A percentile compares a stretch with the other conserved stretches of the same genome.
Evolutionary conservation across 2,329 filamentous ascomycete genomes (phyloP).

Genomic region (Aspergillus uvarum): DNA sequence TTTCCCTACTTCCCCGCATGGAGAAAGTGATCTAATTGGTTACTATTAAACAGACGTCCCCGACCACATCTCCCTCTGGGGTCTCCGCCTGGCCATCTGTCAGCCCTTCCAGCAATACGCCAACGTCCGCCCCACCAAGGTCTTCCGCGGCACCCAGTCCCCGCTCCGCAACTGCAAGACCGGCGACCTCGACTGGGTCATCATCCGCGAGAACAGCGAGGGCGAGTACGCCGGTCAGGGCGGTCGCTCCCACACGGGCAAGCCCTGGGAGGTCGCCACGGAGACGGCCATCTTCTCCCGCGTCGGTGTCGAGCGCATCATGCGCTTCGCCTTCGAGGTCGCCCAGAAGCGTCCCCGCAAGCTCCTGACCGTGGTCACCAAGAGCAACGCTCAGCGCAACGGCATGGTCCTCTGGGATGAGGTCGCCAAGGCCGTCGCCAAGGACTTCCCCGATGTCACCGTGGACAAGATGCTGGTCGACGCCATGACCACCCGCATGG

Average conservation of each 20-base stretch:
- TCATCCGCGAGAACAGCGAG: conserved; percentile 66
- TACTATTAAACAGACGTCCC: conserved; percentile 52
- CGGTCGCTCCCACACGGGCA: conserved; percentile 59
- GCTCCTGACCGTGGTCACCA: conserved; percentile 62
- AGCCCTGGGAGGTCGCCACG: conserved; percentile 61
- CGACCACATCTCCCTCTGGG: conserved; percentile 68
- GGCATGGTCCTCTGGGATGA: conserved; percentile 70
- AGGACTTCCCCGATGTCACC: conserved; percentile 60
- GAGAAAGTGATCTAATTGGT: neutral
- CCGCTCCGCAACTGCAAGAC: conserved; percentile 56
- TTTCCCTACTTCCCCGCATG: neutral
- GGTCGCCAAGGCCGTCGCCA: conserved; percentile 55
- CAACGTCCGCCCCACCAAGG: conserved; percentile 64
- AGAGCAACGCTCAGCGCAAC: conserved; percentile 65
- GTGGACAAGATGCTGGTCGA: conserved; percentile 67
- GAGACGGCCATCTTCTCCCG: conserved; percentile 66
- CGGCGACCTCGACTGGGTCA: conserved; percentile 66
- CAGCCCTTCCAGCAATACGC: conserved; percentile 68
- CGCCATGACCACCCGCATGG: conserved; percentile 66
- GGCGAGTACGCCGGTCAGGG: conserved; percentile 67
- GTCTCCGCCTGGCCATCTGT: conserved; percentile 65
- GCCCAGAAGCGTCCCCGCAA: conserved; percentile 58
- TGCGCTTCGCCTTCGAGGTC: conserved; percentile 64
- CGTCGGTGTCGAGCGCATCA: conserved; percentile 58
- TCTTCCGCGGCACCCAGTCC: conserved; percentile 60